Percentiles rank a stretch among this genome's conserved stretches.
Evolutionary conservation across 148 eudicot genomes (phyloP).

Genomic region (Chenopodium album): DNA sequence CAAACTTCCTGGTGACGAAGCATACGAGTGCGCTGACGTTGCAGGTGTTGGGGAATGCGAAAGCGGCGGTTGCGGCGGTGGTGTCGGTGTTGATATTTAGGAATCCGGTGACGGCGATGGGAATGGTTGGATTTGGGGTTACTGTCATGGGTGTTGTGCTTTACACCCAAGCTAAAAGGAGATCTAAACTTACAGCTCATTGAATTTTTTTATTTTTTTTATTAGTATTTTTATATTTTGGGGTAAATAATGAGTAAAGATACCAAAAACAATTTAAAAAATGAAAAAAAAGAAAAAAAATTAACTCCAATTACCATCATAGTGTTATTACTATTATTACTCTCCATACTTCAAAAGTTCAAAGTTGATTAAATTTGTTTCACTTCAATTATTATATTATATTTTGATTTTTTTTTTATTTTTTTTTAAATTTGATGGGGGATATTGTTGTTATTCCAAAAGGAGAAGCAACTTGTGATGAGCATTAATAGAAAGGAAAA

Average conservation of each 20-base stretch:
- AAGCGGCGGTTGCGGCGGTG: slow-evolving; percentile 88
- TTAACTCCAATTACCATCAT: neutral
- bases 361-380: neutral
- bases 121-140: slow-evolving; percentile 73
- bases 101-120: slow-evolving; percentile 95
- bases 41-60: slow-evolving; percentile 88
- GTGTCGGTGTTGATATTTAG: slow-evolving; percentile 79
- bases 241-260: slow-evolving; percentile 4
- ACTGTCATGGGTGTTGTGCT: slow-evolving; percentile 84
- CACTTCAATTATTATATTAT: neutral
- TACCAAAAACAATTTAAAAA: neutral
- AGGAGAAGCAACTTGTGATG: neutral
- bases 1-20: slow-evolving; percentile 84
- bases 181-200: slow-evolving; percentile 63
- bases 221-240: neutral
- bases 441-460: neutral
- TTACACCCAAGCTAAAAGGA: slow-evolving; percentile 81
- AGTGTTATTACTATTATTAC: too few relatives aligned
- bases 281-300: neutral
- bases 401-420: neutral
- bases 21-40: slow-evolving; percentile 83
- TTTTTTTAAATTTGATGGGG: too few relatives aligned
- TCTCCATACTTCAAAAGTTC: neutral
- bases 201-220: slow-evolving; percentile 22
- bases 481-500: neutral